Evolutionary conservation across 257 asterid genomes (phyloP), one percentile per base, ranked within the genome.

Genomic region (Salvia hispanica): DNA sequence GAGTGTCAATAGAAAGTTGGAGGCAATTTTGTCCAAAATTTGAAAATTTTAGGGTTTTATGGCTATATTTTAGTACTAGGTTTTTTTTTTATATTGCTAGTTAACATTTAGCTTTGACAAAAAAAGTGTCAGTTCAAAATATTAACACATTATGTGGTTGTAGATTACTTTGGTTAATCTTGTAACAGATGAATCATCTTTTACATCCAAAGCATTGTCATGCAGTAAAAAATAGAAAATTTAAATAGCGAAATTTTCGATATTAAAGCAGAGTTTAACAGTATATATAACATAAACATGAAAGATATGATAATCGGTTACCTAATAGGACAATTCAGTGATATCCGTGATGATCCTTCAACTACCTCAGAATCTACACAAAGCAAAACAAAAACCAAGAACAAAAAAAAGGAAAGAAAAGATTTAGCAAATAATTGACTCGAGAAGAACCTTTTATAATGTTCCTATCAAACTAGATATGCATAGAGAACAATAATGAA

Each of bases 321-420:
- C 99, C 96, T 91, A 60, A 94, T 86, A 66, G 99, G 99, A 76
- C 99, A 94, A 74, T 88, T 91, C 62, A 94, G 77, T 37, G 97
- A 88, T 73, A 91, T 85, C 74, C 97, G 79, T 67, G 96, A 93
- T 58, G 91, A 76, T 70, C 96, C 97, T 81, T 80, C 97, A 77
- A 85, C 85, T 63, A 94, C 67, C 71, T 94, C 99, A 60, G 95
- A 81, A 81, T 90, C 97, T 94, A 64, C 79, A 73, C 10, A 59
- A 31, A 66, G 50, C 42, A 51, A 75, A 70, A 53, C 21, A 52
- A 9, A n/a, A 36, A n/a, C n/a, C n/a, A n/a, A n/a, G n/a, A 47
- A 62, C 0, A 18, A 18, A 18, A 1, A 1, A 63, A 33, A 55
- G 62, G 15, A 60, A 59, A 43, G 50, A 48, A 66, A 37, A 57